A percentile compares a stretch with the other conserved stretches of the same genome.
Conservation (phyloP, 352 stramenopile species). For the Discostella stelligera region DNA sequence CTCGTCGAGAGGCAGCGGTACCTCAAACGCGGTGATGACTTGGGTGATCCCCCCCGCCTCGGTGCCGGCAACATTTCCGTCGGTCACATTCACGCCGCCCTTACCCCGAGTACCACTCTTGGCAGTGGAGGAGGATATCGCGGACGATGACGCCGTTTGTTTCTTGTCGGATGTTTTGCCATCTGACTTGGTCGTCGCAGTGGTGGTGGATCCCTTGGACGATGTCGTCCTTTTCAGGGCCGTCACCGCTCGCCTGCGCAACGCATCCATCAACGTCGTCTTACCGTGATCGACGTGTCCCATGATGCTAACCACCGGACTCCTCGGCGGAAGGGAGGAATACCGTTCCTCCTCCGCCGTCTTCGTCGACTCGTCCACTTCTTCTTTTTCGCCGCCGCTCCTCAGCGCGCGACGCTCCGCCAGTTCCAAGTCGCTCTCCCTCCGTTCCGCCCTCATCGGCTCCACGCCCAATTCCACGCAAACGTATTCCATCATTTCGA, state of each 20-base stretch:
- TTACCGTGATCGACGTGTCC: constrained; percentile 98
- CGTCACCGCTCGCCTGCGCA: constrained; percentile 77
- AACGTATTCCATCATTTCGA: constrained; percentile 67
- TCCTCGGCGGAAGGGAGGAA: constrained; percentile 68
- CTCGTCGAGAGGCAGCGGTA: constrained; percentile 63
- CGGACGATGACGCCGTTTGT: constrained; percentile 42
- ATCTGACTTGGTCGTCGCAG: constrained; percentile 3
- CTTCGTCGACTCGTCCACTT: constrained; percentile 27
- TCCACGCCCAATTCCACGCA: constrained; percentile 69
- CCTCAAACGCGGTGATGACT: constrained; percentile 93
- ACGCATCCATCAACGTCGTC: constrained; percentile 94
- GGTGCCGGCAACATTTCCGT: constrained; percentile 85
- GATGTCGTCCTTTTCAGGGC: constrained; percentile 9
- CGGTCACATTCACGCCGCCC: constrained; percentile 14
- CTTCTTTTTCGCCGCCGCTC: constrained; percentile 21
- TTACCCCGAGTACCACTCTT: constrained; percentile 22
- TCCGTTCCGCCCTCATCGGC: constrained; percentile 35
- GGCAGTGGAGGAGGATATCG: not conserved
- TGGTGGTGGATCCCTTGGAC: constrained; percentile 16
- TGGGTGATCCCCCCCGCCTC: constrained; percentile 97
- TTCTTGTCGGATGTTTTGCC: constrained; percentile 34
- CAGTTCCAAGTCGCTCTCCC: constrained; percentile 36
- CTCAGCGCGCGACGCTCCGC: constrained; percentile 43
- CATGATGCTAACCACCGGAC: constrained; percentile 95
- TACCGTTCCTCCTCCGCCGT: constrained; percentile 44